Evolutionary conservation across 495 filamentous ascomycete species (phyloP), one percentile per base, ranked within the genome.

Genomic region (Aspergillus affinis): DNA sequence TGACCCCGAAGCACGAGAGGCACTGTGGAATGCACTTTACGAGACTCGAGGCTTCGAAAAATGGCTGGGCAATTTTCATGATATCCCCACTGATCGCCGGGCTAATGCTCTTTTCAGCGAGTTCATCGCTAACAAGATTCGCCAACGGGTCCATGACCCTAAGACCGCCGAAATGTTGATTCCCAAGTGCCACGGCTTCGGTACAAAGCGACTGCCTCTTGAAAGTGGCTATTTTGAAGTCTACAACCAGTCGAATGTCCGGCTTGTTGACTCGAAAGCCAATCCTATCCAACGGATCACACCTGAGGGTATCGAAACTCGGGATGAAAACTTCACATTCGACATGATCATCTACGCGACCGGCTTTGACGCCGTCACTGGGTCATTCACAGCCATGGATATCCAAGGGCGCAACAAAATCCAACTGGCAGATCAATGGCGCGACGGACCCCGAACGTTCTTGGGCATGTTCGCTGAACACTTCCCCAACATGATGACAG

Each of bases 171-270:
- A 82, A 55, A 73, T 76, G 13, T 75, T 86, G 10, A 80, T 78
- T 21, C 83, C 82, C 2, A 69, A 72, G n/a, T 74, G 75, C 10
- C 76, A 84, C 62, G 69, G 72, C 5, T 84, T 79, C 57, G 81
- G 81, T 8, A 79, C 77, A 1, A 79, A 80, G 63, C 76, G 83
- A 2, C 70, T 76, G 13, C 74, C 72, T 1, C 72, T 84, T 4
- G 81, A 84, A 63, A 73, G 75, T 47, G 69, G 77, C 41, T 84
- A 80, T 63, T 86, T 81, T 59, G 83, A 86, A 60, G 61, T 71
- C 20, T 75, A 75, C 61, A 83, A 84, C 63, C 65, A 73, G 61
- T 68, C 70, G 1, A 71, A 83, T 59, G 81, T 84, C 27, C 65
- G 72, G 12, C 69, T 86, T 2, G 72, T 86, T 18, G 77, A 84